phyloP scores from a whole-genome alignment of 2,329 filamentous ascomycete species.

The Sporothrix phasma region DNA sequence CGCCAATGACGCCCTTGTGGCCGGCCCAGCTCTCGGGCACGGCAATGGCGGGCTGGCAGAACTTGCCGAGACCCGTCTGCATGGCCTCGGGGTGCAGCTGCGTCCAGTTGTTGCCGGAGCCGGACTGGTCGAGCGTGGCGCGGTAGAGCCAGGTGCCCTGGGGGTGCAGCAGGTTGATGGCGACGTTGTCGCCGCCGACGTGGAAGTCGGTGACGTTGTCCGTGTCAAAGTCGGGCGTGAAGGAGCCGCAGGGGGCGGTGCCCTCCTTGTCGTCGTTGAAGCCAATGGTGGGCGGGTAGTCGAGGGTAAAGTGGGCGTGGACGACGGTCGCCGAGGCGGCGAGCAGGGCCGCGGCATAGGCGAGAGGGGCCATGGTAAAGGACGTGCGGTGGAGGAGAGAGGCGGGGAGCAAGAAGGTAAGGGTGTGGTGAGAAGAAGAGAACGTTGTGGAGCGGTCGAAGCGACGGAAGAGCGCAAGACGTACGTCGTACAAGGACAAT shows the following conservation, averaged over 20 bases:
- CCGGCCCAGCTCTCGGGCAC: slow-evolving; percentile 43
- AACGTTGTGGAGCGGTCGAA: neutral
- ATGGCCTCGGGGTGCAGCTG: slow-evolving; percentile 43
- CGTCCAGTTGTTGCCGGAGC: slow-evolving; percentile 40
- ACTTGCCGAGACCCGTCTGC: slow-evolving; percentile 45
- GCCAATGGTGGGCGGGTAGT: slow-evolving; percentile 38
- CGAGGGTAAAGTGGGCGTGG: slow-evolving; percentile 46
- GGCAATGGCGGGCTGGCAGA: slow-evolving; percentile 41
- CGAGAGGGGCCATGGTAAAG: slow-evolving; percentile 29
- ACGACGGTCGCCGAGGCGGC: slow-evolving; percentile 31
- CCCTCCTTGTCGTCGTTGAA: slow-evolving; percentile 38
- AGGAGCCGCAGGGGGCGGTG: slow-evolving; percentile 45
- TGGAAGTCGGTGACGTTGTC: slow-evolving; percentile 41
- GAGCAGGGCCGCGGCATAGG: slow-evolving; percentile 29
- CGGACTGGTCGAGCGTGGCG: slow-evolving; percentile 41
- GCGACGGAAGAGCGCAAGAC: too few species aligned
- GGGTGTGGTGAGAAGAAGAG: neutral
- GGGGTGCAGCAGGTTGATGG: slow-evolving; percentile 39
- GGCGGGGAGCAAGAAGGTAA: neutral
- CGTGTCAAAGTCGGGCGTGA: slow-evolving; percentile 33
- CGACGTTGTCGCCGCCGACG: slow-evolving; percentile 45
- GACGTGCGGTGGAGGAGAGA: neutral
- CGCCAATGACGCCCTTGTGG: slow-evolving; percentile 43
- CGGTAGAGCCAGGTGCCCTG: slow-evolving; percentile 49
- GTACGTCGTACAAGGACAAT: too few species aligned